These are phyloP conservation scores for Alloteropsis semialata DNA, from an alignment of 176 grass and related monocot species.

Conservation along the genomic window DNA sequence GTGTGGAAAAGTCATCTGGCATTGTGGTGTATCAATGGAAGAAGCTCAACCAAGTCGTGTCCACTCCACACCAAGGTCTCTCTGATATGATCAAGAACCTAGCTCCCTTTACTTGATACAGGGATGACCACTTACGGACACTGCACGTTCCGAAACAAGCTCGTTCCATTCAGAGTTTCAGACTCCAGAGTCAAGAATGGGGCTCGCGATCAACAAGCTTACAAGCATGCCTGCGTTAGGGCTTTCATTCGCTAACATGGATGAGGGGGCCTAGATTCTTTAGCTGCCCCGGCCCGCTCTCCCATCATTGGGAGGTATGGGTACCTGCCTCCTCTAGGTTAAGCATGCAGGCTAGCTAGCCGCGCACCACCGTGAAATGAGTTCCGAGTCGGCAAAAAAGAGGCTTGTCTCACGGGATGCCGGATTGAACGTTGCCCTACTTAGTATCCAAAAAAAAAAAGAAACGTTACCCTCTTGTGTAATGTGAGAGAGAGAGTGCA, in stretches of 20 bases:
- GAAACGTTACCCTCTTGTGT: too few relatives aligned
- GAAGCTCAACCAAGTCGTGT: neutral
- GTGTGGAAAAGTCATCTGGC: neutral
- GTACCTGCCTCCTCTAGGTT: constrained; percentile 14
- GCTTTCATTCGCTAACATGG: constrained; percentile 17
- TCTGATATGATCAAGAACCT: neutral
- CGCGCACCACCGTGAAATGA: neutral
- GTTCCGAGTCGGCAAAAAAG: neutral
- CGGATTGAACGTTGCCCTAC: neutral
- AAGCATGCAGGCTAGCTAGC: neutral
- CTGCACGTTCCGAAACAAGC: neutral
- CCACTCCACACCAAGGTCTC: neutral
- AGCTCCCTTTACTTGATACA: neutral
- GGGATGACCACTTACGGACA: neutral
- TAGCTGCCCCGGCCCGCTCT: neutral
- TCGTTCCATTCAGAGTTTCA: neutral
- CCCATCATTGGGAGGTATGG: constrained; percentile 23
- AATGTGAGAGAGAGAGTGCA: too few relatives aligned
- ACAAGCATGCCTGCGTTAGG: constrained; percentile 23
- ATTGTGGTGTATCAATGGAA: neutral
- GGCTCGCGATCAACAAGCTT: neutral
- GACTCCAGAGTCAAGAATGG: neutral
- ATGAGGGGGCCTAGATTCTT: constrained; percentile 28
- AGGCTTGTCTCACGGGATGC: neutral
- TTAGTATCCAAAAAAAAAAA: too few relatives aligned